Evolutionary conservation across 257 asterid species (phyloP).

Genomic region (Schizonepeta tenuifolia): DNA sequence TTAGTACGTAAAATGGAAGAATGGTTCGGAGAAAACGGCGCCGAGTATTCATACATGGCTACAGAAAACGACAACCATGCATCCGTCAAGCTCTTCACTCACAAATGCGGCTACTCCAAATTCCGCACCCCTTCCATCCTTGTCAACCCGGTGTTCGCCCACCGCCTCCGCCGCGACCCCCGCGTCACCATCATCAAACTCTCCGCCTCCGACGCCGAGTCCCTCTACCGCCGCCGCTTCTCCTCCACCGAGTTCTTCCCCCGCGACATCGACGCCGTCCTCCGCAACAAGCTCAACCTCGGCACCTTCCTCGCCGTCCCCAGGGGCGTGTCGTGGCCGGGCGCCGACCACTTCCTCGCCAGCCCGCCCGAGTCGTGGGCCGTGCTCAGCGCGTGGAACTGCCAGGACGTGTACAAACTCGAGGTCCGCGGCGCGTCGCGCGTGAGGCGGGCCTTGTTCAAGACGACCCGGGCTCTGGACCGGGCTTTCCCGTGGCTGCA

Average conservation of each 20-base stretch:
- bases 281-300: constrained; percentile 55
- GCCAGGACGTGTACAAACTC: constrained; percentile 68
- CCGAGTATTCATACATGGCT: constrained; percentile 85
- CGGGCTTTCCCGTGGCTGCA: constrained; percentile 77
- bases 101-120: constrained; percentile 73
- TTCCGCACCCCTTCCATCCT: constrained; percentile 82
- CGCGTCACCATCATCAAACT: constrained; percentile 55
- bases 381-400: constrained; percentile 83
- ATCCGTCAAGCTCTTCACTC: constrained; percentile 70
- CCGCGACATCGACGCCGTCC: constrained; percentile 72
- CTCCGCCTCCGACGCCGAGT: constrained; percentile 59
- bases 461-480: constrained; percentile 66
- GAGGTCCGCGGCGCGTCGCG: constrained; percentile 91
- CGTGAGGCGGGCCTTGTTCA: constrained; percentile 34
- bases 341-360: constrained; percentile 48
- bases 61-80: constrained; percentile 89
- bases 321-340: constrained; percentile 56
- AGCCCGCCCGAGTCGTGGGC: constrained; percentile 85
- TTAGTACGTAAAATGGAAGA: constrained; percentile 63
- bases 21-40: constrained; percentile 80
- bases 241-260: constrained; percentile 87
- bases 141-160: constrained; percentile 86
- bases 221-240: constrained; percentile 64
- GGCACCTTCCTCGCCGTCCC: constrained; percentile 82
- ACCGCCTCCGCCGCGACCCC: constrained; percentile 40